Evolutionary conservation across 1,284 basidiomycete species (phyloP).

Genomic region (Peniophora sp.): DNA sequence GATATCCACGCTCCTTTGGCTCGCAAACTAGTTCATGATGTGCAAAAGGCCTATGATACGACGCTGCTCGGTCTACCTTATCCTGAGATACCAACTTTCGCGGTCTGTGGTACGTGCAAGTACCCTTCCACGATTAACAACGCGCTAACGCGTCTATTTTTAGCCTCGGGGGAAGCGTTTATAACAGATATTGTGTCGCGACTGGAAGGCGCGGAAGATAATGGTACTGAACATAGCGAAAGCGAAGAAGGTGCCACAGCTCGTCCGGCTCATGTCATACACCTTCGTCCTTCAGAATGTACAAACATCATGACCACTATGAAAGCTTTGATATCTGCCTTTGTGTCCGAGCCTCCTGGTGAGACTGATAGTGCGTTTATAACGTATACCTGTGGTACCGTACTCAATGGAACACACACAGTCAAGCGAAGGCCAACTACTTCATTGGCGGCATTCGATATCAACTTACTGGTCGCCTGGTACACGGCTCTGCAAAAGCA

Average conservation of each 20-base stretch:
- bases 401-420: conserved; percentile 5
- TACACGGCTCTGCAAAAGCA: conserved; percentile 29
- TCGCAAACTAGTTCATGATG: conserved; percentile 13
- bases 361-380: conserved; percentile 21
- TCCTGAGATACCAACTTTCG: conserved; percentile 53
- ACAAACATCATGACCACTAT: conserved; percentile 43
- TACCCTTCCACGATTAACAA: background rate
- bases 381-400: background rate
- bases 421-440: conserved; percentile 36
- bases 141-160: conserved; percentile 11
- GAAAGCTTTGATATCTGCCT: conserved; percentile 47
- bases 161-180: conserved; percentile 29
- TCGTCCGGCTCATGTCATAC: conserved; percentile 24
- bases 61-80: conserved; percentile 45
- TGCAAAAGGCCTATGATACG: conserved; percentile 19
- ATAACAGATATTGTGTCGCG: conserved; percentile 34
- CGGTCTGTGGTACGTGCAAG: conserved; percentile 39
- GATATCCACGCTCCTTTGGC: conserved; percentile 19
- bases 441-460: conserved; percentile 53
- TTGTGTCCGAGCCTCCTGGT: conserved; percentile 30
- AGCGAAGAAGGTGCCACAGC: background rate
- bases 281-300: conserved; percentile 53
- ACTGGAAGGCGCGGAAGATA: conserved; percentile 27
- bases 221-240: conserved; percentile 9
- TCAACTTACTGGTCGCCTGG: conserved; percentile 51